Conservation (phyloP, 768 basidiomycete genomes). For the Xanthoconium stramineum region DNA sequence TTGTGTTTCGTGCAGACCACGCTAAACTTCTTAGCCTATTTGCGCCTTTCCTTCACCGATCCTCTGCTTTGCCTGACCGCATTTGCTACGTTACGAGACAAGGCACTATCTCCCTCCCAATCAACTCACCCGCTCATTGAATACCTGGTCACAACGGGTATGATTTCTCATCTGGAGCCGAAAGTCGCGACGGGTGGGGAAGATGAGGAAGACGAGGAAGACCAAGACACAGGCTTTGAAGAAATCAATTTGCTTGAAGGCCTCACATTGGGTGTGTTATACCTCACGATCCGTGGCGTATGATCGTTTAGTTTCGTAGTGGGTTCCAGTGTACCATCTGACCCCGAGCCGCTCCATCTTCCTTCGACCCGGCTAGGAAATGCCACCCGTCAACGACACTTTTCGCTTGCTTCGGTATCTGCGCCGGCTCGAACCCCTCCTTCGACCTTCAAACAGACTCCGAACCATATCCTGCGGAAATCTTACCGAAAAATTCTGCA, state of each 20-base stretch:
- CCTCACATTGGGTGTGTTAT: slow-evolving; percentile 53
- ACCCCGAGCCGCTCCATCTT: slow-evolving; percentile 41
- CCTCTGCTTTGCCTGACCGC: slow-evolving; percentile 83
- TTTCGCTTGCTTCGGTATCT: slow-evolving; percentile 54
- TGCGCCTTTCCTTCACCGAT: slow-evolving; percentile 63
- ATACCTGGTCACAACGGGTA: slow-evolving; percentile 19
- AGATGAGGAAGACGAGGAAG: slow-evolving; percentile 31
- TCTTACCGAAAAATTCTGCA: slow-evolving; percentile 78
- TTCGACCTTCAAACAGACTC: slow-evolving; percentile 43
- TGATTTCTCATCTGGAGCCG: slow-evolving; percentile 15
- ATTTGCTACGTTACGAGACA: slow-evolving; percentile 85
- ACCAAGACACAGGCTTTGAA: slow-evolving; percentile 48
- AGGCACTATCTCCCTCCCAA: slow-evolving; percentile 50
- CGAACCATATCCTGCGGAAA: slow-evolving; percentile 74
- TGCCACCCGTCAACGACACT: slow-evolving; percentile 62
- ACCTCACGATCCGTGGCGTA: neutral
- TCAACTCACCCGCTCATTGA: slow-evolving; percentile 32
- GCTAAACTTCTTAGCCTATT: slow-evolving; percentile 52
- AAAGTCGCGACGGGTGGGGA: neutral
- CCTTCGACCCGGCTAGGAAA: slow-evolving; percentile 72
- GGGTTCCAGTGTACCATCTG: slow-evolving; percentile 47
- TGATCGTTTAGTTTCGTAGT: neutral
- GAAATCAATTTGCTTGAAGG: slow-evolving; percentile 71
- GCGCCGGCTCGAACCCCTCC: slow-evolving; percentile 43
- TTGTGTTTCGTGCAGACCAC: neutral